Evolutionary conservation across 2,329 filamentous ascomycete genomes (phyloP).

Genomic region (Aureobasidium melanogenum): DNA sequence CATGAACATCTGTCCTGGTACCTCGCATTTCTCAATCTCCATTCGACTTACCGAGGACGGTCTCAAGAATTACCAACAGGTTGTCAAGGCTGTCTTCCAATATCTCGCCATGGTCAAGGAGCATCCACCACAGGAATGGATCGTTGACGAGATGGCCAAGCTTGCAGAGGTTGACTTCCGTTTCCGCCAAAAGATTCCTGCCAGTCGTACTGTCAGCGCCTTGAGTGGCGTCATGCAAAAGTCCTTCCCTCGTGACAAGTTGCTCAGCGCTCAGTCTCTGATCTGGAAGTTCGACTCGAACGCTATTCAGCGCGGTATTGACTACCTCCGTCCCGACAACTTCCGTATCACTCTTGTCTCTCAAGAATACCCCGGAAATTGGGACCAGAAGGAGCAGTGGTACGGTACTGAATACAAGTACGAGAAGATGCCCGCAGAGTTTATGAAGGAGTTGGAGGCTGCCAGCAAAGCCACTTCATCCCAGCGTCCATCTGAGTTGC

Average conservation of each 20-base stretch:
- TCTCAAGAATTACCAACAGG: conserved; percentile 69
- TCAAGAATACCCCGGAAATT: conserved; percentile 72
- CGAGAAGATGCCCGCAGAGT: conserved; percentile 67
- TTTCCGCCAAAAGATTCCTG: conserved; percentile 86
- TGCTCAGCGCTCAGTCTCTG: conserved; percentile 70
- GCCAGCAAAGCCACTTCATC: conserved; percentile 48
- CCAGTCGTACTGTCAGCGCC: conserved; percentile 79
- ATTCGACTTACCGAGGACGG: conserved; percentile 79
- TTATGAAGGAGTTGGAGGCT: conserved; percentile 60
- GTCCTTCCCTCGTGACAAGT: conserved; percentile 73
- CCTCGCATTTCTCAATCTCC: conserved; percentile 69
- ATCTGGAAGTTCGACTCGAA: conserved; percentile 72
- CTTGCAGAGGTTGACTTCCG: conserved; percentile 91
- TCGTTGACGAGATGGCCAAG: conserved; percentile 83
- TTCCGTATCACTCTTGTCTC: conserved; percentile 78
- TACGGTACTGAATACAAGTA: conserved; percentile 91
- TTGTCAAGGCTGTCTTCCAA: conserved; percentile 78
- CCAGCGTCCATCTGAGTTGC: conserved; percentile 60
- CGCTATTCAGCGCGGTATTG: conserved; percentile 65
- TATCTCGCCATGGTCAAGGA: conserved; percentile 84
- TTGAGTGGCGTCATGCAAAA: conserved; percentile 87
- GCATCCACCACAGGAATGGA: conserved; percentile 77
- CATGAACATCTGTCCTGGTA: conserved; percentile 68
- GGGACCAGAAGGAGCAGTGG: conserved; percentile 90
- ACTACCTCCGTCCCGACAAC: conserved; percentile 74